Conservation (phyloP, 331 rosid genomes). For the Telfairia occidentalis region DNA sequence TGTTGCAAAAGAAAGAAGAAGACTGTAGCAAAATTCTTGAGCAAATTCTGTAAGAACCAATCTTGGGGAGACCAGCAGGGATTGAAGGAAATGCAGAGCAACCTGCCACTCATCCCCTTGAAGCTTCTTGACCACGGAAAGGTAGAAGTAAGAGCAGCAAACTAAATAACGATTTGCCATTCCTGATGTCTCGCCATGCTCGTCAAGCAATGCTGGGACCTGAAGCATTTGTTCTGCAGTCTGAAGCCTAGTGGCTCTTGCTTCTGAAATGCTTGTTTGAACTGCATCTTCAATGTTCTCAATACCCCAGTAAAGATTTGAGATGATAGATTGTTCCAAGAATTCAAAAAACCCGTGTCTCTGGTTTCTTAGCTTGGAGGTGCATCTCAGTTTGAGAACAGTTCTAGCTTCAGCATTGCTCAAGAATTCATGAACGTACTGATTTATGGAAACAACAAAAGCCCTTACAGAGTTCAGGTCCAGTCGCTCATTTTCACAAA, state of each 20-base stretch:
- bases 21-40: conserved; percentile 34
- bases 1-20: conserved; percentile 24
- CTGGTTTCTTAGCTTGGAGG: conserved; percentile 33
- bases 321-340: conserved; percentile 52
- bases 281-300: conserved; percentile 53
- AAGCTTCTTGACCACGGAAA: conserved; percentile 47
- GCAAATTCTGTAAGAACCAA: conserved; percentile 52
- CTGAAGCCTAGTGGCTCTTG: conserved; percentile 27
- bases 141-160: conserved; percentile 67
- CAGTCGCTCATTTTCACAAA: conserved; percentile 26
- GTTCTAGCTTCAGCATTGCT: conserved; percentile 35
- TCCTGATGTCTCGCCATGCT: conserved; percentile 49
- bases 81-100: conserved; percentile 69
- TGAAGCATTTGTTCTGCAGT: conserved; percentile 73
- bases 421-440: conserved; percentile 31
- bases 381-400: conserved; percentile 36
- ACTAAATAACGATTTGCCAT: conserved; percentile 41
- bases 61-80: conserved; percentile 53
- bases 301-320: conserved; percentile 60
- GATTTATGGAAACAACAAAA: conserved; percentile 40
- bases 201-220: conserved; percentile 66
- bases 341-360: conserved; percentile 53
- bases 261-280: conserved; percentile 26
- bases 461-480: conserved; percentile 47
- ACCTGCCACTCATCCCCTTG: conserved; percentile 73